Evolutionary conservation across 495 filamentous ascomycete species (phyloP).

Genomic region (Echria macrotheca): DNA sequence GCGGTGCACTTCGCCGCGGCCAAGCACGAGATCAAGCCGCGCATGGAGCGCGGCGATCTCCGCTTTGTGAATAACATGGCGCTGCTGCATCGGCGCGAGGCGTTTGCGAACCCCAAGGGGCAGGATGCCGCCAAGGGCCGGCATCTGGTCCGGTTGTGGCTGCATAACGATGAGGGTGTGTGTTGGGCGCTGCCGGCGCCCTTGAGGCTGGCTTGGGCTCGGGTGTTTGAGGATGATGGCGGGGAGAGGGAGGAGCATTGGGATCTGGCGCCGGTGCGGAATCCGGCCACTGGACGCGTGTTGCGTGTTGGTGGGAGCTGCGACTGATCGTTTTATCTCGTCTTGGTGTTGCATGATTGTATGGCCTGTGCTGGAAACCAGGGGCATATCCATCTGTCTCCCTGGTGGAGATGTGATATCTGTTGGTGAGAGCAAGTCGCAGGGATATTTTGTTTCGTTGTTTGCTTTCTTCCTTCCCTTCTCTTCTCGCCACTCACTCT

Average conservation of each 20-base stretch:
- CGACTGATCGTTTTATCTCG: too few relatives aligned
- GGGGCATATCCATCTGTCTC: too few relatives aligned
- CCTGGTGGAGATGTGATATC: too few relatives aligned
- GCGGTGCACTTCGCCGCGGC: constrained; percentile 51
- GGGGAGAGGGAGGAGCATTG: constrained; percentile 16
- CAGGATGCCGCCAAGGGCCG: constrained; percentile 1
- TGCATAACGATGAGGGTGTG: constrained; percentile 21
- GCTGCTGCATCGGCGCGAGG: constrained; percentile 19
- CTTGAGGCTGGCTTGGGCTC: constrained; percentile 20
- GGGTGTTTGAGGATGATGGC: constrained; percentile 22
- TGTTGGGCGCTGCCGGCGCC: constrained; percentile 22
- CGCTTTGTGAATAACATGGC: constrained; percentile 53
- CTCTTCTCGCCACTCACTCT: too few relatives aligned
- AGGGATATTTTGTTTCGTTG: too few relatives aligned
- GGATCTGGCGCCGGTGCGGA: constrained; percentile 18
- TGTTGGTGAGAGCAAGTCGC: too few relatives aligned
- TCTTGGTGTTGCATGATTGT: too few relatives aligned
- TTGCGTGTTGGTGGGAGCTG: constrained; percentile 17
- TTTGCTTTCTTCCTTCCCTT: too few relatives aligned
- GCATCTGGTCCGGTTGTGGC: constrained; percentile 21
- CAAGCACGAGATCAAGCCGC: constrained; percentile 45
- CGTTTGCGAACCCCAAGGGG: constrained; percentile 19
- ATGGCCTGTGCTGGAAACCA: too few relatives aligned
- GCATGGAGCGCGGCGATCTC: constrained; percentile 53
- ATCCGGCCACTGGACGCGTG: constrained; percentile 14